phyloP scores from a whole-genome alignment of 768 basidiomycete species.

The Galerina sulciceps region DNA sequence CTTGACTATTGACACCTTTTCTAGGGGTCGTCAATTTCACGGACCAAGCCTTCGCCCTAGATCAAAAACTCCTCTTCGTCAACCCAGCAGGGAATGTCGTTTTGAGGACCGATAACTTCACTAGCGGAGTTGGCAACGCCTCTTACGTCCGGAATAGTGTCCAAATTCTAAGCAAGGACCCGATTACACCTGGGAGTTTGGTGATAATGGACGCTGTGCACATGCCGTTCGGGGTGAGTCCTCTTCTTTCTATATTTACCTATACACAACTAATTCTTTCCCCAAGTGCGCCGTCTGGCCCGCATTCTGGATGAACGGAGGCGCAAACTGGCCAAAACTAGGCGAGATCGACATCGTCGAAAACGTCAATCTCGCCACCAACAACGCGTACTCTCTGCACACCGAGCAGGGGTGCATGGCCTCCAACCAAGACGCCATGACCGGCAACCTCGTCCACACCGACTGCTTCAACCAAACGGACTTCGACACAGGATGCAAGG shows the following conservation, averaged over 20 bases:
- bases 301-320: slow-evolving; percentile 17
- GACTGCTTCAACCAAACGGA: slow-evolving; percentile 15
- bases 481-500: slow-evolving; percentile 2
- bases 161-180: slow-evolving; percentile 15
- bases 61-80: slow-evolving; percentile 5
- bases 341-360: slow-evolving; percentile 19
- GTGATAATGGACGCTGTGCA: slow-evolving; percentile 17
- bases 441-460: slow-evolving; percentile 5
- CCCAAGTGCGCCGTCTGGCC: slow-evolving; percentile 16
- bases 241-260: background rate
- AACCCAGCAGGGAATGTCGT: slow-evolving; percentile 12
- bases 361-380: slow-evolving; percentile 14
- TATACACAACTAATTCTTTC: background rate
- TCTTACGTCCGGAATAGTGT: slow-evolving; percentile 8
- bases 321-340: slow-evolving; percentile 9
- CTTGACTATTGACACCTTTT: background rate
- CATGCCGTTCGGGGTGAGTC: slow-evolving; percentile 17
- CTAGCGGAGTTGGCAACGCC: background rate
- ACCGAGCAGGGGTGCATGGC: slow-evolving; percentile 7
- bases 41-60: background rate
- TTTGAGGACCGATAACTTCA: slow-evolving; percentile 11
- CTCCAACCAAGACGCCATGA: slow-evolving; percentile 1
- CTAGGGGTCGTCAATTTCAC: slow-evolving; percentile 7
- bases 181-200: slow-evolving; percentile 12
- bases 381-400: slow-evolving; percentile 11